A percentile compares a stretch with the other conserved stretches of the same genome.
phyloP scores from a whole-genome alignment of 352 stramenopile species.

The Pythium grandisporangium region DNA sequence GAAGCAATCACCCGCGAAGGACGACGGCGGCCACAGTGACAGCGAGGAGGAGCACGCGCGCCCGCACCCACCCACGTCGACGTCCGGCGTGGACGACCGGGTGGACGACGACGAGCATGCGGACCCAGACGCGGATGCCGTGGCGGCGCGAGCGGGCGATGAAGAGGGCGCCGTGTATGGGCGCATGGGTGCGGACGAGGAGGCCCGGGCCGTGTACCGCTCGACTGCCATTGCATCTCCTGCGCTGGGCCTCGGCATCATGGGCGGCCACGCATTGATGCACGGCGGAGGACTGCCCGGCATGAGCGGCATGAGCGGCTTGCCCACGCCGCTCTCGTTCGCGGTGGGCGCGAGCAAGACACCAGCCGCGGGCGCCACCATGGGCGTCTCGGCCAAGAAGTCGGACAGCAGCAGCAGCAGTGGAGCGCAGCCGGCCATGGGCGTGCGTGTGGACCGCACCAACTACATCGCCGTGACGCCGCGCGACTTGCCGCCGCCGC shows the following conservation, averaged over 20 bases:
- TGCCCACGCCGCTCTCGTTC: constrained; percentile 34
- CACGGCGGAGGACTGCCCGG: constrained; percentile 12
- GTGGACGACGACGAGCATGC: constrained; percentile 13
- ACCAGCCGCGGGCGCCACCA: too few species aligned
- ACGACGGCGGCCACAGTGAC: constrained; percentile 14
- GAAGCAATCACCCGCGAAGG: constrained; percentile 5
- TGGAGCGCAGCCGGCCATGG: constrained; percentile 34
- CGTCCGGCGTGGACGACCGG: constrained; percentile 9
- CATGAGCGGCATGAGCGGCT: constrained; percentile 10
- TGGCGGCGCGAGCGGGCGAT: constrained; percentile 5
- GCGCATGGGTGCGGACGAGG: constrained; percentile 31
- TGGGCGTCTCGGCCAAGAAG: constrained; percentile 27
- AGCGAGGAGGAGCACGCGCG: constrained; percentile 9
- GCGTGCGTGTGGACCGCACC: constrained; percentile 51
- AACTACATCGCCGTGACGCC: constrained; percentile 69
- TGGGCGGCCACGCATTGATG: constrained; percentile 14
- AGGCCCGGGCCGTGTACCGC: constrained; percentile 31
- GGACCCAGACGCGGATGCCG: constrained; percentile 5
- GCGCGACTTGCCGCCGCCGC: constrained; percentile 56
- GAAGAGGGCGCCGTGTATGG: constrained; percentile 18
- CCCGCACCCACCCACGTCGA: not conserved
- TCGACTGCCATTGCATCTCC: constrained; percentile 40
- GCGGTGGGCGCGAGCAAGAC: too few species aligned
- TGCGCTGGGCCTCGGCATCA: constrained; percentile 27
- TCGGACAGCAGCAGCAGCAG: too few species aligned